phyloP scores from a whole-genome alignment of 495 filamentous ascomycete species.

The Trichoderma asperelloides region DNA sequence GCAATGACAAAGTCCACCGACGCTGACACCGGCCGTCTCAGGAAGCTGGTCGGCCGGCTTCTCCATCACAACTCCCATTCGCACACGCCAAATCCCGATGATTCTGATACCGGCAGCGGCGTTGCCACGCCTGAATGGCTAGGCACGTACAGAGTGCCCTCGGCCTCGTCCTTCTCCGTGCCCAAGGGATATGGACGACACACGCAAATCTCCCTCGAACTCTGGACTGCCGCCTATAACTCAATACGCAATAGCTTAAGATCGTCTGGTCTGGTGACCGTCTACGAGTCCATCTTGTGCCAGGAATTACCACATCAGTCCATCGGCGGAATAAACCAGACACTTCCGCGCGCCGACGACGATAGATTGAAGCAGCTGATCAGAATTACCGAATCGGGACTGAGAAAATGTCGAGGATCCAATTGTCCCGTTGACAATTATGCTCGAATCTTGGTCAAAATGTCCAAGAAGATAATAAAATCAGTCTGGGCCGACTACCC shows the following conservation, averaged over 20 bases:
- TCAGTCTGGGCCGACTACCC: background rate
- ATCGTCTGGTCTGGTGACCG: background rate
- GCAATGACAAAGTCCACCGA: background rate
- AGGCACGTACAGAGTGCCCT: background rate
- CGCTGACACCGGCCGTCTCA: background rate
- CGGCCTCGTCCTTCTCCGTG: background rate
- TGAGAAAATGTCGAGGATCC: background rate
- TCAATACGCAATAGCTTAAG: background rate
- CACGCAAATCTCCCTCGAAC: conserved; percentile 1
- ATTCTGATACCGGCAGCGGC: background rate
- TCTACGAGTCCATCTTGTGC: conserved; percentile 7
- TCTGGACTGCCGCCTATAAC: conserved; percentile 8
- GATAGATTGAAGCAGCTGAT: background rate
- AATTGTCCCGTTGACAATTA: background rate
- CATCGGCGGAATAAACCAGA: background rate
- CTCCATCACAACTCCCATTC: background rate
- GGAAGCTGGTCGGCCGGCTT: background rate
- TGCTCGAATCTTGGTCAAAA: background rate
- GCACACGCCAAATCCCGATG: background rate
- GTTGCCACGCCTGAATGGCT: background rate
- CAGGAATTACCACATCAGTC: conserved; percentile 5
- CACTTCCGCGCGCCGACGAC: background rate
- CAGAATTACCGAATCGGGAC: background rate
- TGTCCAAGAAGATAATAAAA: background rate
- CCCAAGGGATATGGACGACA: background rate